A percentile compares a stretch with the other conserved stretches of the same genome.
These are phyloP conservation scores for Aspergillus campestris DNA, from an alignment of 495 filamentous ascomycete genomes.

Conservation along the genomic window DNA sequence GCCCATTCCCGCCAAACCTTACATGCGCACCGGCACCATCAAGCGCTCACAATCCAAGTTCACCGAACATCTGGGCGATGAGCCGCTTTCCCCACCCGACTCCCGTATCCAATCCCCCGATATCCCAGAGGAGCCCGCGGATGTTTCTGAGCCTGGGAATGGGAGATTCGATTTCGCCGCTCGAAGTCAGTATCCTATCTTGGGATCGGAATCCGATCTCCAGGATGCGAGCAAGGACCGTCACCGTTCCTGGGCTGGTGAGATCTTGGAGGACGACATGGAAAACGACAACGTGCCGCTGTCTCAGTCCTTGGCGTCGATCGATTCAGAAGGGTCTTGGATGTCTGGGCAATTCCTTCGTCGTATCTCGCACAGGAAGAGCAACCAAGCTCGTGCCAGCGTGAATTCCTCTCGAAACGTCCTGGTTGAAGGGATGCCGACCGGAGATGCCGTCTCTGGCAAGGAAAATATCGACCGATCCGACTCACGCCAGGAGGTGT, in stretches of 20 bases:
- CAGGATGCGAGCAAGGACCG: conserved; percentile 18
- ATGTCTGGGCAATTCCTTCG: conserved; percentile 63
- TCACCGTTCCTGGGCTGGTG: conserved; percentile 27
- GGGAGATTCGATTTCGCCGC: conserved; percentile 14
- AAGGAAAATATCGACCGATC: conserved; percentile 56
- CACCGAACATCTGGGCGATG: conserved; percentile 83
- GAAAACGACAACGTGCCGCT: conserved; percentile 38
- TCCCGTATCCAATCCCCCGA: conserved; percentile 65
- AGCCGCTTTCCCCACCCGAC: conserved; percentile 71
- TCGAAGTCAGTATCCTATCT: conserved; percentile 16
- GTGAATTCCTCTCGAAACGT: conserved; percentile 30
- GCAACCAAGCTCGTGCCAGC: conserved; percentile 39
- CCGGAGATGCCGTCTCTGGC: conserved; percentile 40
- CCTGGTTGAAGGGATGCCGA: conserved; percentile 15
- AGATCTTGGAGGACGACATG: conserved; percentile 25
- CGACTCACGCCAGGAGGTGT: conserved; percentile 26
- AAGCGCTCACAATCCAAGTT: conserved; percentile 83
- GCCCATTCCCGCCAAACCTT: conserved; percentile 35
- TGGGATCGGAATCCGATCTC: conserved; percentile 21
- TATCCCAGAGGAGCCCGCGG: conserved; percentile 27
- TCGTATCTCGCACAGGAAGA: conserved; percentile 38
- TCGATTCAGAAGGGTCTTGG: conserved; percentile 91
- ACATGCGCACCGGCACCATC: conserved; percentile 46
- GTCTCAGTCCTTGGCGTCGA: conserved; percentile 70
- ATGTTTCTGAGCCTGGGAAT: conserved; percentile 18